Conservation (phyloP, 176 grass and related monocot genomes). For the Musa acuminata region DNA sequence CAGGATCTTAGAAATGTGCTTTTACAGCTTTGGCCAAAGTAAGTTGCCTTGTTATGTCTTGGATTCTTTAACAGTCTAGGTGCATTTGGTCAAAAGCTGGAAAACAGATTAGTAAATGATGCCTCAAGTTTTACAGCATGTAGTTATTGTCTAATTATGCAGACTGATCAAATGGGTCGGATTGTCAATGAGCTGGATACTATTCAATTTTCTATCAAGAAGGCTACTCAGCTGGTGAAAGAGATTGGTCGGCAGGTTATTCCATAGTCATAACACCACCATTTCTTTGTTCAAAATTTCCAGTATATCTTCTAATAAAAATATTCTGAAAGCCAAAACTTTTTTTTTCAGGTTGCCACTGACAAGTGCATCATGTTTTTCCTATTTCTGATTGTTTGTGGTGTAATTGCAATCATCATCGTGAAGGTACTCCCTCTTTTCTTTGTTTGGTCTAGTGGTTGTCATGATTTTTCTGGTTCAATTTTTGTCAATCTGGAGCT, state of each 20-base stretch:
- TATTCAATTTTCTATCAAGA: slow-evolving; percentile 48
- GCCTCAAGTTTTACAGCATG: not conserved
- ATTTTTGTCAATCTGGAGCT: no score
- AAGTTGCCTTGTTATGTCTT: not conserved
- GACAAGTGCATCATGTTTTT: slow-evolving; percentile 97
- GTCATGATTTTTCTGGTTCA: no score
- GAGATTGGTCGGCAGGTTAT: slow-evolving; percentile 52
- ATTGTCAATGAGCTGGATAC: slow-evolving; percentile 54
- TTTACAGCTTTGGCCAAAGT: no score
- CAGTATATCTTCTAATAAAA: not conserved
- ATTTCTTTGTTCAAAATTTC: not conserved
- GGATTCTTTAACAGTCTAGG: not conserved
- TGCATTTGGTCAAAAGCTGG: not conserved
- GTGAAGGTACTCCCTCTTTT: slow-evolving; percentile 61
- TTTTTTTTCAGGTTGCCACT: slow-evolving; percentile 70
- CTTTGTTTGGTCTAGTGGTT: not conserved
- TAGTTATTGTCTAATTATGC: slow-evolving; percentile 7
- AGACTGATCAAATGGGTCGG: slow-evolving; percentile 55
- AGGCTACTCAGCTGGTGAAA: slow-evolving; percentile 50
- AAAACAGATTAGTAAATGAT: not conserved
- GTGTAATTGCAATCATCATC: slow-evolving; percentile 86
- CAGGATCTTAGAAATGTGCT: no score
- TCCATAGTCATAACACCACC: not conserved
- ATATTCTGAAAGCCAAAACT: not conserved
- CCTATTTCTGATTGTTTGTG: slow-evolving; percentile 69